Base-by-base conservation (phyloP, 768 basidiomycete species). In the Leccinum pellstonianum region DNA sequence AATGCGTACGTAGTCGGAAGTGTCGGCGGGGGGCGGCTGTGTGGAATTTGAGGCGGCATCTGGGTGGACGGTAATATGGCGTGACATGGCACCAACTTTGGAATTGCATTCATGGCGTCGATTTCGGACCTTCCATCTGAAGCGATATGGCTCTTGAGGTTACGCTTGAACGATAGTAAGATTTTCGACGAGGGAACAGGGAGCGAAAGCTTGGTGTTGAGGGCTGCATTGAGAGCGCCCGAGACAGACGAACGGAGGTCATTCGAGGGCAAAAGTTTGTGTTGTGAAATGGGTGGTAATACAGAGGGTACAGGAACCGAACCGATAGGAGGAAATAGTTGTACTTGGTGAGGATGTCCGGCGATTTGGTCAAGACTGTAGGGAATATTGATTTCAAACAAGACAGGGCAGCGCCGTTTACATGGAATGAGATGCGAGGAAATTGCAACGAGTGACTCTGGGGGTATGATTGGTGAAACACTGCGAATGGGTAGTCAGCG, bases 401-500 rank as follows among this genome's bases (percentile, higher is more conserved):
- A 61, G 64, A 75, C 64, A 1, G 74, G 68, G 38, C 52, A 69
- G 1, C 68, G 62, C 9, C 54, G 25, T 53, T 53, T 62, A 15
- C 58, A 69, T 0, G 56, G 64, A 3, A 61, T 61, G 6, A 76
- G 66, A 56, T 77, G 75, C 0, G 77, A 70, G 1, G 80, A 75
- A 17, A 86, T 73, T 37, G 77, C 61, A 9, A 77, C 61, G 17
- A 85, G 65, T 6, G 80, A 71, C 55, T 85, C 81, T 7, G 76
- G 72, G 2, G 86, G 84, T 67, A 87, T 76, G 50, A 87, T 77
- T n/a, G 77, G 74, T 0, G 86, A 86, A 43, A 86, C 79, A 61
- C 83, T 84, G 65, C 37, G 25, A 50, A 43, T 33, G 19, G 15
- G 37, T 12, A 38, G 59, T 62, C 0, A 66, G 64, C 29, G 29